phyloP scores from a whole-genome alignment of 805 yeast genomes.

The Hanseniaspora nectarophila region DNA sequence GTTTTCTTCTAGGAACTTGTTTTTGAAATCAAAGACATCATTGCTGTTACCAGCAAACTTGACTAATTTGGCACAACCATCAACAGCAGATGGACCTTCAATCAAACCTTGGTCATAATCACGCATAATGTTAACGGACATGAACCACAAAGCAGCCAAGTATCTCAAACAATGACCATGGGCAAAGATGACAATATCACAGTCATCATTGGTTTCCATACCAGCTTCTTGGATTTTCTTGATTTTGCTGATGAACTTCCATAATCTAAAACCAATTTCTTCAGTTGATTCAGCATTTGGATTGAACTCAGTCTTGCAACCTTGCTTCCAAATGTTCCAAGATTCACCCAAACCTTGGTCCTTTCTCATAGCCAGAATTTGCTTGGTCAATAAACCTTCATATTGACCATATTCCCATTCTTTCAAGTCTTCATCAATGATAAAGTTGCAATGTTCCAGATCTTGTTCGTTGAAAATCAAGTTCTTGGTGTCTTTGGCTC shows the following conservation, averaged over 20 bases:
- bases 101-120: constrained; percentile 6
- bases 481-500: constrained; percentile 68
- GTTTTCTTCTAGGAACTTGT: constrained; percentile 21
- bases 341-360: constrained; percentile 17
- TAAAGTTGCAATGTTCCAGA: constrained; percentile 33
- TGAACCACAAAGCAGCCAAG: constrained; percentile 80
- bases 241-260: constrained; percentile 54
- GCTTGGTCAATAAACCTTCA: constrained; percentile 65
- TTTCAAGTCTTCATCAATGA: constrained; percentile 56
- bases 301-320: constrained; percentile 53
- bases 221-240: constrained; percentile 47
- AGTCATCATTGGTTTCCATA: constrained; percentile 38
- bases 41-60: not conserved
- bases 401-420: constrained; percentile 98
- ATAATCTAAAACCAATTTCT: constrained; percentile 61
- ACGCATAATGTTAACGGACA: constrained; percentile 15
- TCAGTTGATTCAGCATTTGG: constrained; percentile 56
- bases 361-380: constrained; percentile 51
- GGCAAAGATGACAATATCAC: constrained; percentile 74
- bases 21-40: constrained; percentile 8
- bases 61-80: constrained; percentile 10
- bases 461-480: constrained; percentile 39
- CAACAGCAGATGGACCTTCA: not conserved
- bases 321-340: constrained; percentile 86
- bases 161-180: constrained; percentile 91